These are phyloP conservation scores for Clitopilus passeckerianus DNA, from an alignment of 768 basidiomycete genomes.

Conservation along the genomic window DNA sequence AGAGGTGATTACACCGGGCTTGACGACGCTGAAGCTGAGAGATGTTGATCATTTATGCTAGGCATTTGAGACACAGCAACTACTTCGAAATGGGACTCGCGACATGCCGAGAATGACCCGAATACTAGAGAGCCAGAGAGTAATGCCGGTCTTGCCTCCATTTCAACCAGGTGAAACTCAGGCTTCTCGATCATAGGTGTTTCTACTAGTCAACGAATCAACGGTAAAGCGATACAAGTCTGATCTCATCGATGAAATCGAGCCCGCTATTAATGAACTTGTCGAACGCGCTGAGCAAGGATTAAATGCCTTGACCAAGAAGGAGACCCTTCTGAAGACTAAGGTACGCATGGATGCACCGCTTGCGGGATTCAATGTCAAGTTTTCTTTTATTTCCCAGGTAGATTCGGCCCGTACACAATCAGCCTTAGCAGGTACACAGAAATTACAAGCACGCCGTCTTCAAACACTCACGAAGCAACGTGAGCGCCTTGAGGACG, in stretches of 20 bases:
- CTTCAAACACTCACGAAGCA: constrained; percentile 63
- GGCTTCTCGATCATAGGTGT: constrained; percentile 42
- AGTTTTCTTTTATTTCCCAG: constrained; percentile 22
- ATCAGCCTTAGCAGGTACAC: constrained; percentile 44
- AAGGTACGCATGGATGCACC: constrained; percentile 40
- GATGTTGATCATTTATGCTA: constrained; percentile 17
- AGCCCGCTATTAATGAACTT: constrained; percentile 75
- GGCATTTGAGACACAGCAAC: constrained; percentile 65
- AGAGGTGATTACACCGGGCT: constrained; percentile 40
- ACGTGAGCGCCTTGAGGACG: constrained; percentile 61
- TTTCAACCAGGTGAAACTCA: background rate
- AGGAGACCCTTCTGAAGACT: constrained; percentile 52
- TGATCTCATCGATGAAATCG: constrained; percentile 73
- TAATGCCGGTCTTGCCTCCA: constrained; percentile 19
- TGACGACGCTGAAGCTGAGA: constrained; percentile 3
- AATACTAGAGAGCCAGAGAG: constrained; percentile 64
- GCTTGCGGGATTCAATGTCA: background rate
- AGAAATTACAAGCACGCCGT: constrained; percentile 64
- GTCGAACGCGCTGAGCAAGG: constrained; percentile 69
- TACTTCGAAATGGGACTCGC: constrained; percentile 63
- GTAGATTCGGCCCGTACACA: constrained; percentile 50
- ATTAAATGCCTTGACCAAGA: constrained; percentile 54
- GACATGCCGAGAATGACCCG: constrained; percentile 71
- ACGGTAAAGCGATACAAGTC: constrained; percentile 73
- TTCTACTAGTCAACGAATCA: constrained; percentile 66